These are phyloP conservation scores for Trametes maxima DNA, from an alignment of 768 basidiomycete genomes.

Conservation along the genomic window DNA sequence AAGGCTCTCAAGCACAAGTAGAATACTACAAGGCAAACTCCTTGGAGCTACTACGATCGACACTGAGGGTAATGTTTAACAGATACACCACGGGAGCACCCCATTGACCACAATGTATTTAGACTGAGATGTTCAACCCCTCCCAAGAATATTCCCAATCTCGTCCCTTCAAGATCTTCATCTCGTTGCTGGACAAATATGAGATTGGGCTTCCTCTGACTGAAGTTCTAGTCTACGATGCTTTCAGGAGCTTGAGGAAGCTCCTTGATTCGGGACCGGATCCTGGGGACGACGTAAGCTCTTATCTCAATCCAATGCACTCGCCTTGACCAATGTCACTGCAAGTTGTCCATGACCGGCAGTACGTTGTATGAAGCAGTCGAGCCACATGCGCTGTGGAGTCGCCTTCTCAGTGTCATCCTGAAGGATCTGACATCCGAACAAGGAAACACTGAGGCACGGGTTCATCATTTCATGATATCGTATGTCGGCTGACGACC, in stretches of 20 bases:
- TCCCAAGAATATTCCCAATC: conserved; percentile 76
- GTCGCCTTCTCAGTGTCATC: conserved; percentile 61
- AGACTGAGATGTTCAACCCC: conserved; percentile 79
- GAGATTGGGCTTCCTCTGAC: conserved; percentile 88
- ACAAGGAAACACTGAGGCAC: conserved; percentile 51
- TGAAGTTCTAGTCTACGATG: conserved; percentile 75
- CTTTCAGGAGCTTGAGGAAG: conserved; percentile 70
- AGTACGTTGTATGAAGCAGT: conserved; percentile 90
- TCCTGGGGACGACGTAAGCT: conserved; percentile 58
- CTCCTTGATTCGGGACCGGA: conserved; percentile 56
- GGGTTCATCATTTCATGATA: not conserved
- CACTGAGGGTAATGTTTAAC: conserved; percentile 57
- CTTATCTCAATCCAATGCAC: not conserved
- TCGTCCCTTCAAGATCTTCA: conserved; percentile 93
- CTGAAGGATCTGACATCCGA: conserved; percentile 55
- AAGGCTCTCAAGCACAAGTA: conserved; percentile 74
- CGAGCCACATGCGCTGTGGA: conserved; percentile 90
- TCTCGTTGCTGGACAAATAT: conserved; percentile 95
- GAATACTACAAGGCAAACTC: conserved; percentile 69
- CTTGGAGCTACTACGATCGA: conserved; percentile 68
- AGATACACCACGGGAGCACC: conserved; percentile 2
- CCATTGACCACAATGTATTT: conserved; percentile 14
- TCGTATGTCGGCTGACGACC: not conserved
- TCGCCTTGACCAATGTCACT: conserved; percentile 29
- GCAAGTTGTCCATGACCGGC: conserved; percentile 72